phyloP scores from a whole-genome alignment of 768 basidiomycete genomes.

The Coprinellus micaceus region DNA sequence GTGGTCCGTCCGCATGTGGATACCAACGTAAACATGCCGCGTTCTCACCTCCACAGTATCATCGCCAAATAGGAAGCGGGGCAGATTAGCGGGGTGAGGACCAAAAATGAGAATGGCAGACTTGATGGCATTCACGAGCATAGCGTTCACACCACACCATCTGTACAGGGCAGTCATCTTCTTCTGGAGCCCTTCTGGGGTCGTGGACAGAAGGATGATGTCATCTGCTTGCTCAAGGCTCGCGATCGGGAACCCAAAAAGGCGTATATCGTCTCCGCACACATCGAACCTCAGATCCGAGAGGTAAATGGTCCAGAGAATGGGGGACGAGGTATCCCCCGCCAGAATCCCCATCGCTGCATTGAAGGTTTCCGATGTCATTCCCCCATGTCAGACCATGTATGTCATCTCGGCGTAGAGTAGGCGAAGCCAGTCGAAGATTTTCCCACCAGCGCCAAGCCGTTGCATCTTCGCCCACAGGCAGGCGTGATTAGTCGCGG shows the following conservation, averaged over 20 bases:
- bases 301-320: constrained; percentile 21
- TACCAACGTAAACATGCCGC: constrained; percentile 16
- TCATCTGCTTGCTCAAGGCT: constrained; percentile 26
- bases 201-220: constrained; percentile 16
- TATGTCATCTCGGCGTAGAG: constrained; percentile 11
- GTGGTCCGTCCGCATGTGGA: constrained; percentile 9
- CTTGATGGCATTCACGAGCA: constrained; percentile 22
- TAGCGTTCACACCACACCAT: constrained; percentile 22
- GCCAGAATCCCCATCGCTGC: constrained; percentile 15
- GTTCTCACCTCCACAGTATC: constrained; percentile 2
- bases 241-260: constrained; percentile 13
- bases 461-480: constrained; percentile 13
- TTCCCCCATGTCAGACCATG: background rate
- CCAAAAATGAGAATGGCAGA: constrained; percentile 22
- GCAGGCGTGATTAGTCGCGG: constrained; percentile 13
- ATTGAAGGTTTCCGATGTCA: background rate
- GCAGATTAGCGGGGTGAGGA: background rate
- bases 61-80: constrained; percentile 6
- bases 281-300: constrained; percentile 15
- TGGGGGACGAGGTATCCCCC: constrained; percentile 22
- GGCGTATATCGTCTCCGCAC: constrained; percentile 13
- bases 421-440: constrained; percentile 14
- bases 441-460: background rate
- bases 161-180: constrained; percentile 13
- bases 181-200: constrained; percentile 14